Evolutionary conservation across 1,139 yeast species (phyloP), one percentile per base, ranked within the genome.

Genomic region (Scheffersomyces segobiensis): DNA sequence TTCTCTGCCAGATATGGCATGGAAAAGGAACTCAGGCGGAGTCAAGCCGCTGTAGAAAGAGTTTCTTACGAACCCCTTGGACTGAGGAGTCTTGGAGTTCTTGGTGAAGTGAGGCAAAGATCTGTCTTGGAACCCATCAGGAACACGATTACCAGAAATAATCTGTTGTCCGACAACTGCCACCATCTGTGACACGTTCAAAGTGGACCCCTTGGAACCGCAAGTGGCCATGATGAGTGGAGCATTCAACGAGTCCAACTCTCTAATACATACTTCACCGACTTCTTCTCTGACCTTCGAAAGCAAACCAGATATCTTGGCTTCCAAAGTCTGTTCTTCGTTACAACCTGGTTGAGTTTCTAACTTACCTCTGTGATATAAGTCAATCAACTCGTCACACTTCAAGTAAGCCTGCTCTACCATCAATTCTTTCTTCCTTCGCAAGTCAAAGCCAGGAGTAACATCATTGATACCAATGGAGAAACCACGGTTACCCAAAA

Each of bases 131-230:
- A 96, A 96, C 32, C 99, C 99, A 83, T 96, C 97, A 21, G 99
- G 99, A 65, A 96, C 99, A 84, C 99, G 97, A 71, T 91, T 91
- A 75, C 99, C 99, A 5, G 97, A 88, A 67, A 96, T 96, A 80
- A 96, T 96, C 75, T 96, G 99, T 77, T 96, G 99, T 59, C 99
- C 99, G 54, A 96, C 99, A 72, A 96, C 98, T 0, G 99, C 99
- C 83, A 96, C 99, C 99, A 96, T 96, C 78, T 96, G 99, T 12
- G 99, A 95, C 52, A 96, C 99, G 74, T 96, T 96, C 64, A 96
- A 85, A 0, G 98, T 93, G 50, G 99, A 95, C 75, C 99, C 99
- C 75, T 96, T 96, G 54, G 99, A 95, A 66, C 99, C 99, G 84
- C 99, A 95, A 0, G 97, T 92, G 12, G 99, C 98, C 99, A 96